phyloP scores from a whole-genome alignment of 1,284 basidiomycete species.

The Microbotryomycetes sp. region DNA sequence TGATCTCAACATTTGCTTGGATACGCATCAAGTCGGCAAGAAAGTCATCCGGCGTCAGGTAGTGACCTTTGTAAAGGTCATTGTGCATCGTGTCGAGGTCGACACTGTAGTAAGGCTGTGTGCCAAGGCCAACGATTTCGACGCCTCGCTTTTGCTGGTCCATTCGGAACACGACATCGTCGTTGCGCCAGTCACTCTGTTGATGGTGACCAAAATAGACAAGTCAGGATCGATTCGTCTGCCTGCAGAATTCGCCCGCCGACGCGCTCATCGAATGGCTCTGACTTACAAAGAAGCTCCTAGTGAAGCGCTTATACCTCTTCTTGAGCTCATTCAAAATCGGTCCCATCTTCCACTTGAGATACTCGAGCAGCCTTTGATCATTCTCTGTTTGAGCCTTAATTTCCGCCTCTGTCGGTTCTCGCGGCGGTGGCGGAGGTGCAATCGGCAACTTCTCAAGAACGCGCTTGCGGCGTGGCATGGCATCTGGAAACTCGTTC shows the following conservation, averaged over 20 bases:
- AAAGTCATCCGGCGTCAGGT: conserved; percentile 81
- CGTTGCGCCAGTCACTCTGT: conserved; percentile 42
- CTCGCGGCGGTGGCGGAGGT: conserved; percentile 76
- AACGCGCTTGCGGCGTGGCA: conserved; percentile 73
- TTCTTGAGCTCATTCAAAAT: conserved; percentile 83
- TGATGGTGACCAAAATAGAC: conserved; percentile 1
- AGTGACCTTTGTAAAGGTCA: conserved; percentile 77
- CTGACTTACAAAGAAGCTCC: conserved; percentile 63
- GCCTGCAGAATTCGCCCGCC: background rate
- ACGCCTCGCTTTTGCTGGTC: conserved; percentile 38
- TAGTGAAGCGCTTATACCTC: conserved; percentile 86
- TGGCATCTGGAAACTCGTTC: conserved; percentile 82
- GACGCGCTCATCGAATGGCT: background rate
- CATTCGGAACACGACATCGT: conserved; percentile 41
- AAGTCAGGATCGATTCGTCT: background rate
- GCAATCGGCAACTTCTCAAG: conserved; percentile 83
- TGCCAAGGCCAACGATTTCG: conserved; percentile 27
- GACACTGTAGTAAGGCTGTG: conserved; percentile 58
- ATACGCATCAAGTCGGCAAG: conserved; percentile 82
- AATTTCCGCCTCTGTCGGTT: conserved; percentile 76
- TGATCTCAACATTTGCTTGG: conserved; percentile 72
- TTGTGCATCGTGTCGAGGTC: conserved; percentile 87
- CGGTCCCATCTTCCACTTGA: conserved; percentile 80
- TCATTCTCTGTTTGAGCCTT: conserved; percentile 78
- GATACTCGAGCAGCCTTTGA: conserved; percentile 65